Evolutionary conservation across 495 filamentous ascomycete species (phyloP), one percentile per base, ranked within the genome.

Genomic region (Trichoderma gamsii): DNA sequence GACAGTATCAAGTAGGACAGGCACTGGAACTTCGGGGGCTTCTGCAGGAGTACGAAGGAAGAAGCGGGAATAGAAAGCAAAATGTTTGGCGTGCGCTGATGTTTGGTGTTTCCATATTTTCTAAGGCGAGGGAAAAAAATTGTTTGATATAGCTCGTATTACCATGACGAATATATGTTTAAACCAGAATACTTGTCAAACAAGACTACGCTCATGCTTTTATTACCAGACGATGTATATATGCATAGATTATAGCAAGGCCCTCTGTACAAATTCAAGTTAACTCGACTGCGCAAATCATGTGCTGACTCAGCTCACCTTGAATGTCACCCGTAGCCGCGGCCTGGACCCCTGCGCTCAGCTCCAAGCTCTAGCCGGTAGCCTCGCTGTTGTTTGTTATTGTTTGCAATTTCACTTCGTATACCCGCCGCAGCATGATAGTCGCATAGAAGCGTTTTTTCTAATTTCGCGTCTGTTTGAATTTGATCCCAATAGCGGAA

Each of bases 1-100:
- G 41, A 13, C 59, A 9, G 41, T 52, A n/a, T 46, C 65, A 9
- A 66, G 65, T n/a, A 66, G 43, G 65, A 29, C 41, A 23, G 29
- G 8, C 7, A 66, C 56, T 11, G 56, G 56, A 13, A 29, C 29
- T 29, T 61, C 56, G 13, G 56, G 56, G 25, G 25, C 56, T 29
- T 29, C 56, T 15, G 16, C 27, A 25, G 56, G 56, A 32, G 9
- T 61, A 18, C 23, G 65, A 29, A 66, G 65, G 65, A 66, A 66
- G 65, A 66, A 52, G 65, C 21, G 65, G 21, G 38, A 63, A 23
- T 15, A 38, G 35, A 38, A 7, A 38, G 29, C 8, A 49, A 49
- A n/a, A 49, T 49, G 44, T 11, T 11, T 27, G 56, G 27, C 11
- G 56, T 13, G 64, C 32, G 35, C 12, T 21, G 65, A 66, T 32